Evolutionary conservation across 352 stramenopile species (phyloP), one percentile per base, ranked within the genome.

Genomic region (Pythium brachiatum): DNA sequence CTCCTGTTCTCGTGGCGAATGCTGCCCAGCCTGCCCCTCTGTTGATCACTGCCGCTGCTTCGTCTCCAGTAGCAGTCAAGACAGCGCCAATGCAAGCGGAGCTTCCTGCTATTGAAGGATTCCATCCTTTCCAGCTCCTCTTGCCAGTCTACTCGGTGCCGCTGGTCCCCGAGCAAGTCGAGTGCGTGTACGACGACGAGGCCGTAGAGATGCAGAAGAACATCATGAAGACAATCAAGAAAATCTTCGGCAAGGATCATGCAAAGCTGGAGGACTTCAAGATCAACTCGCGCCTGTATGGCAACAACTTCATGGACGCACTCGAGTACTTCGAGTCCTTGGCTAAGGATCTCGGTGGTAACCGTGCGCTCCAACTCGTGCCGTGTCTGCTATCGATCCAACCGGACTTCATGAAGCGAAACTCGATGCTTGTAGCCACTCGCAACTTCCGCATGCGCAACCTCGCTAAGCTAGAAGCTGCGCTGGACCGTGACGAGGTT

Each of bases 291-390:
- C 78, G 79, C 0, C 69, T 94, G 11, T 89, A 78, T 65, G 84
- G 84, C 32, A 92, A 87, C 69, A 81, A 86, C 59, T 92, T 90
- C 43, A 89, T 94, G 82, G 84, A 92, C 41, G 57, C 79, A 0
- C 54, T 73, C 39, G 81, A 86, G 50, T 94, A 89, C 50, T 21
- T 91, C 36, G 72, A 89, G n/a, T 75, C 66, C n/a, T 67, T 92
- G 15, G 74, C 84, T 21, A 74, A 78, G 15, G 74, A 85, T n/a
- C 68, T 94, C n/a, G 70, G 77, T 21, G 58, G 55, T 0, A 73
- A 90, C 51, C 73, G 81, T 18, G 73, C 81, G 13, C 70, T 94
- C 20, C 69, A 85, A 55, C 60, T 94, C 16, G 70, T 91, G 3
- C 84, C 84, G 18, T 87, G 82, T 63, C 71, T 94, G 58, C 29